Conservation (phyloP, 306 rosid species). For the Astragalus glycyphyllos region DNA sequence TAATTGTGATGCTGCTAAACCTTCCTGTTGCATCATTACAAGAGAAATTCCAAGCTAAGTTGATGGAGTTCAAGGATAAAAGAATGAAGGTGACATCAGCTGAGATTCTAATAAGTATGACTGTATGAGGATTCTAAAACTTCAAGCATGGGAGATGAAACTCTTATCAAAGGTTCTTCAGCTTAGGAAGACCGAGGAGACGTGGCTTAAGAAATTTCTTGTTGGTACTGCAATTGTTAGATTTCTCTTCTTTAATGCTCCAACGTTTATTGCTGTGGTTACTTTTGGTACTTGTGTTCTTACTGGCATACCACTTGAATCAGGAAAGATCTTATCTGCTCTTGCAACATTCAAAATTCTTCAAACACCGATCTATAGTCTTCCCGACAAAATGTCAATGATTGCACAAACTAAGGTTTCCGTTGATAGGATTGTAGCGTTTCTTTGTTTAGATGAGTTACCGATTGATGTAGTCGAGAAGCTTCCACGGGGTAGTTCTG, state of each 20-base stretch:
- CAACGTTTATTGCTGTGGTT: constrained; percentile 73
- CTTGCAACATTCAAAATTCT: constrained; percentile 87
- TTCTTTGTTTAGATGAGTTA: constrained; percentile 75
- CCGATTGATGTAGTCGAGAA: constrained; percentile 63
- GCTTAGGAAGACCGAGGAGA: constrained; percentile 64
- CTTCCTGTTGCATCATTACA: constrained; percentile 69
- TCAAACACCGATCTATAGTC: constrained; percentile 70
- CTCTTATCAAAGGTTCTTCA: constrained; percentile 68
- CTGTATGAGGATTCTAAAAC: constrained; percentile 89
- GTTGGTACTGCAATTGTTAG: constrained; percentile 52
- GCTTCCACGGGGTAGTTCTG: constrained; percentile 68
- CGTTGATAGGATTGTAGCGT: constrained; percentile 74
- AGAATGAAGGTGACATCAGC: constrained; percentile 88
- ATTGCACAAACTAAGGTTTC: constrained; percentile 84
- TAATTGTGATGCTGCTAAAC: constrained; percentile 71
- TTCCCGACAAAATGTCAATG: constrained; percentile 78
- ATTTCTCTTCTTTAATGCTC: constrained; percentile 71
- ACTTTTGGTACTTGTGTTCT: constrained; percentile 79
- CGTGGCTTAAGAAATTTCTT: constrained; percentile 69
- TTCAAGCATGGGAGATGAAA: constrained; percentile 95
- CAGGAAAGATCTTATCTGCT: constrained; percentile 89
- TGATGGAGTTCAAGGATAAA: constrained; percentile 81
- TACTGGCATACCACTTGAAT: constrained; percentile 79
- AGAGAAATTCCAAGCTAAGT: constrained; percentile 71
- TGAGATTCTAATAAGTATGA: constrained; percentile 77